These are phyloP conservation scores for Talaromyces wortmannii DNA, from an alignment of 495 filamentous ascomycete genomes.

Conservation along the genomic window DNA sequence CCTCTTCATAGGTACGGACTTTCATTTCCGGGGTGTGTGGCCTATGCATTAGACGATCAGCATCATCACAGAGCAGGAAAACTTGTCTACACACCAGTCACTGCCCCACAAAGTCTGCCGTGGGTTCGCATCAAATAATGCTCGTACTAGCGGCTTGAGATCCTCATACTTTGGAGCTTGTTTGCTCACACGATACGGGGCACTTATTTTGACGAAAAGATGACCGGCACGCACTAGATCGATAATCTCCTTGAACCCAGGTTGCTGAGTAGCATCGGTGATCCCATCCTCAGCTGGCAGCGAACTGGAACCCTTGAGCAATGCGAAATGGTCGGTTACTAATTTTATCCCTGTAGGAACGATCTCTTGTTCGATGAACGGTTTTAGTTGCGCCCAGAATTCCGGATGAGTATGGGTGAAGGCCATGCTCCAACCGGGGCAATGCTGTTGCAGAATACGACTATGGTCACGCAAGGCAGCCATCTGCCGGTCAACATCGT, in stretches of 20 bases:
- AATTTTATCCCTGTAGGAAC: conserved; percentile 9
- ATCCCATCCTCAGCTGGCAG: conserved; percentile 1
- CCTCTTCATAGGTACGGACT: conserved; percentile 13
- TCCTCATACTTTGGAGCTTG: conserved; percentile 12
- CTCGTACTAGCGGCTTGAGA: conserved; percentile 12
- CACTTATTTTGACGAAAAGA: conserved; percentile 18
- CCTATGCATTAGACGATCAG: conserved; percentile 2
- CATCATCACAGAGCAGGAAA: background rate
- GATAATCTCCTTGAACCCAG: conserved; percentile 12
- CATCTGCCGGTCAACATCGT: conserved; percentile 16
- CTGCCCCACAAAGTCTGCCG: conserved; percentile 16
- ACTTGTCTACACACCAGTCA: conserved; percentile 13
- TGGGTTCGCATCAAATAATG: conserved; percentile 13
- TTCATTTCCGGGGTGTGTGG: conserved; percentile 18
- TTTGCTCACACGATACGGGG: conserved; percentile 16
- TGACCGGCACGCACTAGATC: conserved; percentile 12
- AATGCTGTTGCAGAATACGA: conserved; percentile 1
- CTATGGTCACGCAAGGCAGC: conserved; percentile 11
- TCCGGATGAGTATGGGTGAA: conserved; percentile 19
- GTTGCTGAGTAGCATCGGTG: conserved; percentile 7
- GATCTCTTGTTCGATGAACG: conserved; percentile 10
- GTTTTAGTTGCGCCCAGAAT: conserved; percentile 14
- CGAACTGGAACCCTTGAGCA: conserved; percentile 16
- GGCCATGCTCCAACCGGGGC: conserved; percentile 17
- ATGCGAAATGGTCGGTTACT: conserved; percentile 18